A percentile compares a stretch with the other conserved stretches of the same genome.
Conservation (phyloP, 2,329 filamentous ascomycete genomes). For the Hymenoscyphus fraxineus region DNA sequence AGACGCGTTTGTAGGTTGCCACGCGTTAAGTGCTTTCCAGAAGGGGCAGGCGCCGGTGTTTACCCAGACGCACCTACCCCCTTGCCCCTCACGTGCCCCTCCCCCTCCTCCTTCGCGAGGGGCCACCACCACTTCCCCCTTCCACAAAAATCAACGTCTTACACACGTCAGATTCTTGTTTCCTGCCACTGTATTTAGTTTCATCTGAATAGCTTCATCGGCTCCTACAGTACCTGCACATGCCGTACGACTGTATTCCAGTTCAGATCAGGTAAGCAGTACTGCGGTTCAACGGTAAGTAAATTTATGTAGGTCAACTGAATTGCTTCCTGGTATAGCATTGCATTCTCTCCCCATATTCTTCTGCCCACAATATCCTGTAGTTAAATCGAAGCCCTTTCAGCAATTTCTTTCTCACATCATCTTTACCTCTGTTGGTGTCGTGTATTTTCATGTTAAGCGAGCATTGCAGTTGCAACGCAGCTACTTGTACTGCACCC, state of each 20-base stretch:
- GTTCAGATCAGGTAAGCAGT: no score
- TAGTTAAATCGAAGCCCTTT: neutral
- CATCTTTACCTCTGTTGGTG: neutral
- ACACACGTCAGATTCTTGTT: no score
- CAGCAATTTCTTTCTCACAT: neutral
- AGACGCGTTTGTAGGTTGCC: neutral
- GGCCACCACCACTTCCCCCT: neutral
- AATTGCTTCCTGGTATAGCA: neutral
- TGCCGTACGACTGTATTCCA: no score
- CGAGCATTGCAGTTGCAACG: neutral
- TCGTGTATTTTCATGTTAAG: neutral
- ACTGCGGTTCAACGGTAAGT: neutral
- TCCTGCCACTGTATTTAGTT: no score
- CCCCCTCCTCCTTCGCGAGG: neutral
- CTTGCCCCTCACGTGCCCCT: neutral
- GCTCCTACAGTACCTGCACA: no score
- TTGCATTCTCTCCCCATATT: neutral
- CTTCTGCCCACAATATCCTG: neutral
- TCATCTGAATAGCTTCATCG: no score
- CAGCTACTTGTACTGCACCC: neutral
- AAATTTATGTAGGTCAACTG: neutral
- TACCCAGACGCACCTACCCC: neutral
- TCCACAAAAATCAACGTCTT: no score
- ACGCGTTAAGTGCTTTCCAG: constrained; percentile 2
- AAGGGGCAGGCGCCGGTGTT: neutral